Percentiles rank a stretch among this genome's conserved stretches.
Conservation (phyloP, 108 stramenopile genomes). For the Tribonema minus region DNA sequence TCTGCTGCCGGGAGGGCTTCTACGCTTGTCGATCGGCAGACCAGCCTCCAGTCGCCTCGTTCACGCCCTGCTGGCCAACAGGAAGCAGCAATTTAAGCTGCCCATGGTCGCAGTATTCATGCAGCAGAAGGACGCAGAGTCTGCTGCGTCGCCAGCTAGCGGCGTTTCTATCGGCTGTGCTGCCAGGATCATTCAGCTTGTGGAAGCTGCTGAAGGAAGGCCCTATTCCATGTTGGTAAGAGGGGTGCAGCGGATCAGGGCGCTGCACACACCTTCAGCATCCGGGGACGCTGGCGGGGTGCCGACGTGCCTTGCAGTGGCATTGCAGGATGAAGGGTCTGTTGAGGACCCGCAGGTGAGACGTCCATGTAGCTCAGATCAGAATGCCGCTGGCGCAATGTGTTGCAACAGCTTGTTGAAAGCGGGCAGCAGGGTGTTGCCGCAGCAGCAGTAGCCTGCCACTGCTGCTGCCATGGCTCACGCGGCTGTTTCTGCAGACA, state of each 20-base stretch:
- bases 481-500: no score
- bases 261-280: neutral
- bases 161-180: conserved; percentile 13
- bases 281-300: neutral
- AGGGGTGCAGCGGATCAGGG: conserved; percentile 4
- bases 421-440: no score
- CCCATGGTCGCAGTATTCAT: conserved; percentile 16
- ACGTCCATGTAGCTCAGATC: neutral
- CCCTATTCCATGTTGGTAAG: conserved; percentile 8
- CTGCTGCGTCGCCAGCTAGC: neutral
- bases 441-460: neutral
- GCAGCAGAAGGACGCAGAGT: neutral
- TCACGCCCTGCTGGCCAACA: conserved; percentile 14
- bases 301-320: conserved; percentile 4
- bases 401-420: no score
- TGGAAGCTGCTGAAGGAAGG: neutral
- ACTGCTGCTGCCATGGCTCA: neutral
- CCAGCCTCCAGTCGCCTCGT: conserved; percentile 13
- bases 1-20: conserved; percentile 34
- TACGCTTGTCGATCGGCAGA: conserved; percentile 28
- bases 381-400: neutral
- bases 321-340: conserved; percentile 9
- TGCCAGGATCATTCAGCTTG: conserved; percentile 26
- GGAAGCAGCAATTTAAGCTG: conserved; percentile 2
- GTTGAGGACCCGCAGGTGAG: conserved; percentile 12